These are phyloP conservation scores for Xylariaceae sp. DNA, from an alignment of 2,329 filamentous ascomycete genomes.

Conservation along the genomic window DNA sequence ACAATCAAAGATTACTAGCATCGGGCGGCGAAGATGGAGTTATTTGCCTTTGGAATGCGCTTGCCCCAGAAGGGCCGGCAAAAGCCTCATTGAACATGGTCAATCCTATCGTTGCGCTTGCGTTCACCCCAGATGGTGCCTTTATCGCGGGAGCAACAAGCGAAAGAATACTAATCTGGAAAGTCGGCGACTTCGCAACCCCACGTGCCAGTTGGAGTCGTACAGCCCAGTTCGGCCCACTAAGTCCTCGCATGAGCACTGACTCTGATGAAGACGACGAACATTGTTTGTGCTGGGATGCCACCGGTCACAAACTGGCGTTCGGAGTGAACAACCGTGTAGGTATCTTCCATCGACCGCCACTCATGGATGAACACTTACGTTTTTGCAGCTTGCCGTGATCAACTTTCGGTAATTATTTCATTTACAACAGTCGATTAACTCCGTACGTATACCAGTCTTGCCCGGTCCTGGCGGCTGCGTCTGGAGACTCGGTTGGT, in stretches of 20 bases:
- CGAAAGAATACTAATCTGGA: conserved; percentile 58
- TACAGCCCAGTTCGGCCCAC: conserved; percentile 51
- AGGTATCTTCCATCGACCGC: conserved; percentile 32
- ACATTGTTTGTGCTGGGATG: conserved; percentile 59
- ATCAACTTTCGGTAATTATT: conserved; percentile 44
- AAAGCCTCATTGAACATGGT: conserved; percentile 59
- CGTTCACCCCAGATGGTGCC: conserved; percentile 59
- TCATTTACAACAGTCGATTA: background rate
- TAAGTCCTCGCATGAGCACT: conserved; percentile 49
- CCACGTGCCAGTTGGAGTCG: conserved; percentile 58
- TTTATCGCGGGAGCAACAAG: conserved; percentile 59
- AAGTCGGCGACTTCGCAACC: conserved; percentile 53
- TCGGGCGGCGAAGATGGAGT: conserved; percentile 59
- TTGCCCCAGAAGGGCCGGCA: conserved; percentile 48
- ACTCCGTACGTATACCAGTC: background rate
- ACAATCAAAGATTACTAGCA: conserved; percentile 54
- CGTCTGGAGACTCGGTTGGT: background rate
- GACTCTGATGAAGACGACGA: conserved; percentile 55
- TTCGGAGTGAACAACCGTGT: conserved; percentile 60
- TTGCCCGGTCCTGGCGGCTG: background rate
- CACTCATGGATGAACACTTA: conserved; percentile 14
- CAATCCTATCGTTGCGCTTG: conserved; percentile 51
- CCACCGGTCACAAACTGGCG: conserved; percentile 55
- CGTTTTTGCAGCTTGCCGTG: conserved; percentile 40
- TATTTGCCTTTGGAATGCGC: conserved; percentile 58